Base-by-base conservation (phyloP, 1,139 yeast species). In the Spencermartinsiella ligniputridi region DNA sequence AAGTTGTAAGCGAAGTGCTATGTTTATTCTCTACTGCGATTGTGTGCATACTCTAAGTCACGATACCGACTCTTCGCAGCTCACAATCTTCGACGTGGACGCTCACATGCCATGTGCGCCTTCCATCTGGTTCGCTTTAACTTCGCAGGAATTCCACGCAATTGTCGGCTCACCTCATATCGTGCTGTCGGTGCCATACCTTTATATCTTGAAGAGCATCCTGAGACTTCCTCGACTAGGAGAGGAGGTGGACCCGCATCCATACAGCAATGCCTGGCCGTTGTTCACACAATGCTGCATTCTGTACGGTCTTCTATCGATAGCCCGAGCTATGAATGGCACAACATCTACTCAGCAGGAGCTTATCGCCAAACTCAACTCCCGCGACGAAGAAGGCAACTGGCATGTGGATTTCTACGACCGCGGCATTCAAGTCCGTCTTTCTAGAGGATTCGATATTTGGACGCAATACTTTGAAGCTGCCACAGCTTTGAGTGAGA, bases 171-270 rank as follows among this genome's bases (percentile, higher is more conserved):
- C 57, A 1, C 24, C 54, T 1, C 39, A 54, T 8, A 39, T 52
- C 1, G 45, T 64, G 9, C 45, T 50, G 16, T 50, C 45, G 18
- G 57, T 62, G 21, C 65, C 68, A 2, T 61, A 55, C 39, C 44
- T 64, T 42, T 55, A 54, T 9, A 49, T 63, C 17, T 41, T 64
- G 47, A 61, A 63, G 50, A 54, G 63, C 18, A 52, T 63, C 50
- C 47, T 64, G 36, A 52, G 67, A n/a, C 51, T 64, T 43, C 66
- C 69, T 2, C 51, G 61, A 4, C 45, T 53, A 18, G 55, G 54
- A 3, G 56, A 51, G 18, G 47, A 42, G 15, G 20, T 13, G 12
- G 44, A 41, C 16, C 27, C 20, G 9, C 32, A 27, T n/a, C 32
- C 32, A 5, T 27, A 17, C 15, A 34, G 24, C 21, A 24, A 44